phyloP scores from a whole-genome alignment of 345 rosid species.

The Eucalyptus sideroxylon region DNA sequence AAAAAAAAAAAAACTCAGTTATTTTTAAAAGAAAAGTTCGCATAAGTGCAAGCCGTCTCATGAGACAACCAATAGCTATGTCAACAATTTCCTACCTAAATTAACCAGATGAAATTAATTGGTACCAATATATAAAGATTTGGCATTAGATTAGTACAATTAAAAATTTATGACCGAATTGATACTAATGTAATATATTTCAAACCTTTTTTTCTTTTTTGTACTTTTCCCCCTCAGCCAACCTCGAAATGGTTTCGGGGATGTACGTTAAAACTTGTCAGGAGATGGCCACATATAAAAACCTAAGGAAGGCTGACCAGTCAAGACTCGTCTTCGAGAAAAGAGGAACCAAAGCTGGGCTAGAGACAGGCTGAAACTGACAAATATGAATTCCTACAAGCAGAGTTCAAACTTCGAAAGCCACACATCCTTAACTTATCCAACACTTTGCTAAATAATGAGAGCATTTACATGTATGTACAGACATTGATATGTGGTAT shows the following conservation, averaged over 20 bases:
- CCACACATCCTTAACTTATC: background rate
- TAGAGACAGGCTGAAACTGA: background rate
- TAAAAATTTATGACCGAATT: no score
- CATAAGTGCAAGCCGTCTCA: fast-evolving
- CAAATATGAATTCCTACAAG: background rate
- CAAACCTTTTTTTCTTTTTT: no score
- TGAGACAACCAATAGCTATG: no score
- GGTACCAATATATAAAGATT: background rate
- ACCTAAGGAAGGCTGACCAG: background rate
- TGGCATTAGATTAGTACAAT: no score
- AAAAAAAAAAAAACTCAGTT: no score
- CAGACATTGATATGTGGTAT: background rate
- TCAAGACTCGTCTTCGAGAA: background rate
- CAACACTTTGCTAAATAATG: background rate
- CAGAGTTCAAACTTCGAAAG: background rate
- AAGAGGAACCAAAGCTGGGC: background rate
- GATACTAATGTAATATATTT: no score
- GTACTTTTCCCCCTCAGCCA: no score
- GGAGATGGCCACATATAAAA: background rate
- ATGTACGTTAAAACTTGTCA: background rate
- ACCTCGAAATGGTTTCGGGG: background rate
- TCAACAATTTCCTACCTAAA: background rate
- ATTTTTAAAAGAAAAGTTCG: no score
- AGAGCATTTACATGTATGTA: background rate
- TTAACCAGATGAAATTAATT: background rate